Evolutionary conservation across 495 filamentous ascomycete genomes (phyloP), one percentile per base, ranked within the genome.

Genomic region (Talaromyces wortmannii): DNA sequence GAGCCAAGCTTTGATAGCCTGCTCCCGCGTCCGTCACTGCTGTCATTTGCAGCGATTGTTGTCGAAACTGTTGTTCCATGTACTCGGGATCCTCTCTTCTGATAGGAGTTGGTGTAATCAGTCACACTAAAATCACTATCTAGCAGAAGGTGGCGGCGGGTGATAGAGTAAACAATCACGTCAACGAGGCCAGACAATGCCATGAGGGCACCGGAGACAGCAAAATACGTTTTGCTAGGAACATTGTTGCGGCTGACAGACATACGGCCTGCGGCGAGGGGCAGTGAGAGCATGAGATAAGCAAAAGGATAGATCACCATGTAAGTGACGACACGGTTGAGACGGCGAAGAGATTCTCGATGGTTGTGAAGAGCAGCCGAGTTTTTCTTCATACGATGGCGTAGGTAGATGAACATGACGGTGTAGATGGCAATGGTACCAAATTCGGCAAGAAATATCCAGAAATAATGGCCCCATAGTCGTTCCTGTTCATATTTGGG

Each of bases 281-380:
- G 88, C 2, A 86, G 74, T 1, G 86, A 90, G 57, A 86, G 83
- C 17, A 88, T 60, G 40, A 88, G 75, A 63, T 90, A 92, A 53
- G 88, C 84, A 48, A 87, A 68, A 0, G 88, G 86, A 61, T 92
- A 92, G 52, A 89, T 77, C 23, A 90, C 76, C 88, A 92, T 79
- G 78, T 85, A 74, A 61, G 81, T 74, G 64, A 86, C 77, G 48
- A 86, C 73, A 23, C 73, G 72, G 16, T 71, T 68, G 11, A 75
- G 59, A 23, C 72, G 70, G 56, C 64, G 63, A 11, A 77, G 62
- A 60, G 67, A 73, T 44, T 74, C 66, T 11, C 64, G 56, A 13
- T 73, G 64, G 60, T 65, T 66, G 63, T 67, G 66, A 53, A 69
- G 67, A 17, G 70, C 58, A 40, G 66, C 72, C 1, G 69, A 63